Evolutionary conservation across 192 early-diverging fungal genomes (phyloP).

Genomic region (Martensiomyces pterosporus): DNA sequence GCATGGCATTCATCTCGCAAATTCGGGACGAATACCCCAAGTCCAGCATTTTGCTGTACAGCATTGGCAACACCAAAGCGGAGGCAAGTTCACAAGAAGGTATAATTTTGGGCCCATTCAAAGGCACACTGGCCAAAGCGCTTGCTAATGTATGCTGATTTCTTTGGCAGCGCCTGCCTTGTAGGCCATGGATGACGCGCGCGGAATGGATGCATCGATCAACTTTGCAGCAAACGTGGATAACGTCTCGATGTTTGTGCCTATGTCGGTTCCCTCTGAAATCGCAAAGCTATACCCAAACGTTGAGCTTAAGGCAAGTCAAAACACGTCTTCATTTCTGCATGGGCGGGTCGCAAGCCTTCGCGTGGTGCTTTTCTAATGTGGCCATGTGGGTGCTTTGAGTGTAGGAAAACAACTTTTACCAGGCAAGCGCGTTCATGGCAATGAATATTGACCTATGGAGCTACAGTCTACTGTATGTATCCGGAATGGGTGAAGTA

Average conservation of each 20-base stretch:
- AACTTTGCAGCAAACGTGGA: conserved; percentile 18
- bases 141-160: too few species aligned
- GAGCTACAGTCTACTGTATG: conserved; percentile 20
- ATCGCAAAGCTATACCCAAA: conserved; percentile 2
- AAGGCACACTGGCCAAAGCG: too few species aligned
- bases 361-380: too few species aligned
- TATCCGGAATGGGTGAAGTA: too few species aligned
- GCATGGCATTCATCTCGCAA: conserved; percentile 52
- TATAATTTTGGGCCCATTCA: too few species aligned
- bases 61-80: conserved; percentile 22
- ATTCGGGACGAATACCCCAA: conserved; percentile 73
- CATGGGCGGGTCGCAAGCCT: too few species aligned
- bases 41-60: conserved; percentile 56
- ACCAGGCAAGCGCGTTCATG: conserved; percentile 20
- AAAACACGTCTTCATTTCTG: too few species aligned
- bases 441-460: conserved; percentile 35
- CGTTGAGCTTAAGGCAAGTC: conserved; percentile 14
- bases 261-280: conserved; percentile 20
- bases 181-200: conserved; percentile 3
- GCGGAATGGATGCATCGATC: conserved; percentile 22
- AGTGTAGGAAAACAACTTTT: conserved; percentile 16
- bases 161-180: too few species aligned
- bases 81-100: too few species aligned
- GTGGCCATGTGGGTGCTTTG: too few species aligned
- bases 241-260: conserved; percentile 29